A percentile compares a stretch with the other conserved stretches of the same genome.
Evolutionary conservation across 2,329 filamentous ascomycete species (phyloP).

Genomic region (Talaromyces rugulosus): DNA sequence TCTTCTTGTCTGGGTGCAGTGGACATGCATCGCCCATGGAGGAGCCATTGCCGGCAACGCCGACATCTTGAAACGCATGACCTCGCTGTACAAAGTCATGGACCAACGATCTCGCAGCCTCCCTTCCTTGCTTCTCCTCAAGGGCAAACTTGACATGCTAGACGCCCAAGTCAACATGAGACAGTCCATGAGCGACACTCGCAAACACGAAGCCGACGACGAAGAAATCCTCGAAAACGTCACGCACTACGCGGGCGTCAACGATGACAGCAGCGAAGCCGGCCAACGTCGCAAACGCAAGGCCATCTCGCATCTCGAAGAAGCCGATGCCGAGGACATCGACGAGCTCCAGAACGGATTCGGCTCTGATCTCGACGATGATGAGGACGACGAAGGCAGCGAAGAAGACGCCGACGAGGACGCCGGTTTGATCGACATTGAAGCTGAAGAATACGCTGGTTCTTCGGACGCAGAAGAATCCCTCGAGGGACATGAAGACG

Average conservation of each 20-base stretch:
- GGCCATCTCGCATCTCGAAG: conserved; percentile 20
- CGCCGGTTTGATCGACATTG: conserved; percentile 40
- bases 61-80: conserved; percentile 73
- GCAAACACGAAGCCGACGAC: conserved; percentile 41
- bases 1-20: conserved; percentile 93
- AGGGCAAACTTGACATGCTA: conserved; percentile 93
- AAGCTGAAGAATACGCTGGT: conserved; percentile 30
- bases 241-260: conserved; percentile 30
- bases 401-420: conserved; percentile 35
- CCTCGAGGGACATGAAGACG: conserved; percentile 58
- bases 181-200: conserved; percentile 58
- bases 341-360: conserved; percentile 33
- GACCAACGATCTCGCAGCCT: conserved; percentile 80
- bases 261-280: conserved; percentile 52
- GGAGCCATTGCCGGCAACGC: conserved; percentile 83
- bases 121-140: conserved; percentile 76
- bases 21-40: conserved; percentile 87
- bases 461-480: conserved; percentile 43
- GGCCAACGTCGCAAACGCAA: conserved; percentile 27
- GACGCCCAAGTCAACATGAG: conserved; percentile 83
- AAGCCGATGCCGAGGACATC: conserved; percentile 15
- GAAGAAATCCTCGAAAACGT: conserved; percentile 46
- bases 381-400: conserved; percentile 45
- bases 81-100: conserved; percentile 77
- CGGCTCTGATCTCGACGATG: conserved; percentile 34